phyloP scores from a whole-genome alignment of 352 stramenopile genomes.

The Globisporangium lucens region DNA sequence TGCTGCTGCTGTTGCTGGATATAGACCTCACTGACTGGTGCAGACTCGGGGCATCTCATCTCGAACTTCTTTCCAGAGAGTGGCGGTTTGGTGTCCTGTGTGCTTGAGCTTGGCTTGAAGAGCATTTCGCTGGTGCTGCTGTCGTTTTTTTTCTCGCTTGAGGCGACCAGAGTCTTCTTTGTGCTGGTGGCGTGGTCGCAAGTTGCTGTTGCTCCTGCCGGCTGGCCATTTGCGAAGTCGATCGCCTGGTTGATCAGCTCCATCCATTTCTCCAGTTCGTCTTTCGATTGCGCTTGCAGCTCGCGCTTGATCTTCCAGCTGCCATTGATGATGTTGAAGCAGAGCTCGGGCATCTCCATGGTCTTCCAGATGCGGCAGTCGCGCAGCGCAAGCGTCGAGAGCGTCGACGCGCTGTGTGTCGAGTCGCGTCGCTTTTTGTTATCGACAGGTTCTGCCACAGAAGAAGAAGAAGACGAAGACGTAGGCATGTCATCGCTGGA shows the following conservation, averaged over 20 bases:
- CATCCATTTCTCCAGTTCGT: constrained; percentile 72
- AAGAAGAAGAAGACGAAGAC: constrained; percentile 1
- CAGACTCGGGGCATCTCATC: constrained; percentile 13
- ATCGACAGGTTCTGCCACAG: constrained; percentile 23
- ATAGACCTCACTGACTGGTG: constrained; percentile 19
- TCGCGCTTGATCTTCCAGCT: constrained; percentile 85
- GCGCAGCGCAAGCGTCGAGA: constrained; percentile 60
- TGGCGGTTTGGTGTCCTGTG: neutral
- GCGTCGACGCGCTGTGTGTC: constrained; percentile 25
- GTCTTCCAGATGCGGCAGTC: constrained; percentile 86
- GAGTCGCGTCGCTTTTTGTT: constrained; percentile 3
- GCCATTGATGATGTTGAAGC: constrained; percentile 72
- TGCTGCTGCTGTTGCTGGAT: constrained; percentile 26
- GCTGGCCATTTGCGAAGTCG: constrained; percentile 62
- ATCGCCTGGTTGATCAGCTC: constrained; percentile 71
- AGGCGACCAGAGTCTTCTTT: constrained; percentile 9
- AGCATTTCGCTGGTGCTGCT: constrained; percentile 15
- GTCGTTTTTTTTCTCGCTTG: constrained; percentile 24
- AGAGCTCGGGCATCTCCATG: constrained; percentile 80
- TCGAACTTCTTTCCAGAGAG: constrained; percentile 15
- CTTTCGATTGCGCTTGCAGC: constrained; percentile 53
- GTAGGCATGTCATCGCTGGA: constrained; percentile 44
- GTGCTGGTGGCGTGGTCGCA: neutral
- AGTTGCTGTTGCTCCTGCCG: neutral
- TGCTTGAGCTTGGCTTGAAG: constrained; percentile 3